Conservation (phyloP, 208 protist genomes). For the Spongospora subterranea region DNA sequence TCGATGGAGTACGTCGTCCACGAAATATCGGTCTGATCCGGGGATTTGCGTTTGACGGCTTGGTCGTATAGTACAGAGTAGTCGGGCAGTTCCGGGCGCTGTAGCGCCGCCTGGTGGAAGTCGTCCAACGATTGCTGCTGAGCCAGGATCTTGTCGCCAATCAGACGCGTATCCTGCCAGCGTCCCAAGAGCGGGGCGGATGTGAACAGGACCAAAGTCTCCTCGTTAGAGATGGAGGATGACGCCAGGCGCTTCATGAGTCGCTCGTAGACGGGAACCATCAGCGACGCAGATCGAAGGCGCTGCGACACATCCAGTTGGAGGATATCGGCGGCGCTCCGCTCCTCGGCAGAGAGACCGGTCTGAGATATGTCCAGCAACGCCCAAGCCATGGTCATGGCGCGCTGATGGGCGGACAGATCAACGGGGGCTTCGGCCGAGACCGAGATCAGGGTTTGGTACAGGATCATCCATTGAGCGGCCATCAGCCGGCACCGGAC, state of each 20-base stretch:
- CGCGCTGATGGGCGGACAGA: not conserved
- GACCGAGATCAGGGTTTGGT: not conserved
- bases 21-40: not conserved
- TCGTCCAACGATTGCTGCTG: slow-evolving; percentile 17
- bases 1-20: not conserved
- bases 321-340: slow-evolving; percentile 19
- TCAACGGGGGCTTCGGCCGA: not conserved
- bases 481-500: not conserved
- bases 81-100: slow-evolving; percentile 38
- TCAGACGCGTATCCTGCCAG: not conserved
- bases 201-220: slow-evolving; percentile 29
- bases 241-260: not conserved
- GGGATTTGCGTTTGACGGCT: not conserved
- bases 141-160: slow-evolving; percentile 8
- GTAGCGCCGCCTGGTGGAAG: slow-evolving; percentile 47
- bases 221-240: not conserved
- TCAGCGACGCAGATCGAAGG: not conserved
- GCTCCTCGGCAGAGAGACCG: not conserved
- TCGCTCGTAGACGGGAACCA: slow-evolving; percentile 32
- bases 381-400: not conserved
- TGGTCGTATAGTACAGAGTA: slow-evolving; percentile 47
- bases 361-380: not conserved
- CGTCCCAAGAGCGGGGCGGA: not conserved
- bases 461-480: slow-evolving; percentile 25
- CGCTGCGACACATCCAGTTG: slow-evolving; percentile 38